A percentile compares a stretch with the other conserved stretches of the same genome.
Evolutionary conservation across 192 early-diverging fungal genomes (phyloP).

Genomic region (Backusella tarrabulga): DNA sequence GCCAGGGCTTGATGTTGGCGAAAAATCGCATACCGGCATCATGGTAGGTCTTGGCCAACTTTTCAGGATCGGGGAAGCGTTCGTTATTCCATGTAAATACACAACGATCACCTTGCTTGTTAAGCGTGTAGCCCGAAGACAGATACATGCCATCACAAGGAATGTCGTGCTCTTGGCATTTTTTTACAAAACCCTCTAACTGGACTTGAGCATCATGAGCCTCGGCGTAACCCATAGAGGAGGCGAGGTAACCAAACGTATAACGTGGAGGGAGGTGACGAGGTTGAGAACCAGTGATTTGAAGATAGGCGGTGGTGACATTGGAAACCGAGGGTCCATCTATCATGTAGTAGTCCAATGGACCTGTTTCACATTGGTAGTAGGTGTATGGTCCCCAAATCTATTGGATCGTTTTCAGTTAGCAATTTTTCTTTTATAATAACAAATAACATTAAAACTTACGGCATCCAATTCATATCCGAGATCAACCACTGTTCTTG

Average conservation of each 20-base stretch:
- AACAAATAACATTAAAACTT: background rate
- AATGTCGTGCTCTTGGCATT: slow-evolving; percentile 44
- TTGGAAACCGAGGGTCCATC: slow-evolving; percentile 38
- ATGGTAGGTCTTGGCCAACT: slow-evolving; percentile 33
- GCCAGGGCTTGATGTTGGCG: slow-evolving; percentile 65
- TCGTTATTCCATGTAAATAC: slow-evolving; percentile 62
- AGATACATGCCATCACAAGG: slow-evolving; percentile 62
- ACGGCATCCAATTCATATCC: slow-evolving; percentile 40
- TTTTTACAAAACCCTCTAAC: slow-evolving; percentile 41
- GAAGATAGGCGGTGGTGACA: slow-evolving; percentile 39
- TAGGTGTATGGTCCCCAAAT: slow-evolving; percentile 53
- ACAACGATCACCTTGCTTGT: slow-evolving; percentile 43
- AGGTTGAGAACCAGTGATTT: slow-evolving; percentile 42
- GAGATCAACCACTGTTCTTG: slow-evolving; percentile 49
- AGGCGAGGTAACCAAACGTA: slow-evolving; percentile 57
- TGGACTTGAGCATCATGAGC: slow-evolving; percentile 49
- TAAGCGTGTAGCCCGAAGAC: slow-evolving; percentile 57
- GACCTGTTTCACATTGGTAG: slow-evolving; percentile 37
- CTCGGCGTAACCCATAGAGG: slow-evolving; percentile 66
- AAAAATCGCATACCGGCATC: slow-evolving; percentile 49
- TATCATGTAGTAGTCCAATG: slow-evolving; percentile 45
- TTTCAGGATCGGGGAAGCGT: slow-evolving; percentile 52
- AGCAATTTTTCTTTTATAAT: background rate
- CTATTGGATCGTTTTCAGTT: slow-evolving; percentile 1
- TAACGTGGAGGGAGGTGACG: slow-evolving; percentile 45